phyloP scores from a whole-genome alignment of 805 yeast genomes.

The Tetrapisispora taiwanensis region DNA sequence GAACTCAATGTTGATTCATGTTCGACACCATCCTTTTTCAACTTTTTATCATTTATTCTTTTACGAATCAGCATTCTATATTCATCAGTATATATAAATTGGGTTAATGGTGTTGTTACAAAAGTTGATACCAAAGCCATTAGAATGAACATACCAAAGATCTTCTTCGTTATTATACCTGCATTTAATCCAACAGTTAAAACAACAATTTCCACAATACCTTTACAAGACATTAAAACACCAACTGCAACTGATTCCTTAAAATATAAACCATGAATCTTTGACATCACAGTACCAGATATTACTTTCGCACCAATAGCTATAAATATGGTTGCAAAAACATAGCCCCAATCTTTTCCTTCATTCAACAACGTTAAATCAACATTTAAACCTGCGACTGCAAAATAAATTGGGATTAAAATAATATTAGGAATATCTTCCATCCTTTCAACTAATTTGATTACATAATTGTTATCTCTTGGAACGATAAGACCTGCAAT shows the following conservation, averaged over 20 bases:
- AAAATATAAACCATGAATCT: conserved; percentile 51
- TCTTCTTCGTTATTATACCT: conserved; percentile 50
- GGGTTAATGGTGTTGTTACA: conserved; percentile 67
- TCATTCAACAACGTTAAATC: conserved; percentile 52
- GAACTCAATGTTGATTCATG: not conserved
- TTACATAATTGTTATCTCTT: conserved; percentile 62
- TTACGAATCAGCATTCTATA: conserved; percentile 41
- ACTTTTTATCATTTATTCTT: not conserved
- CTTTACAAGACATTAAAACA: conserved; percentile 78
- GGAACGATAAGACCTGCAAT: conserved; percentile 69
- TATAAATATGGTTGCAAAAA: conserved; percentile 52
- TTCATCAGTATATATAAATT: conserved; percentile 48
- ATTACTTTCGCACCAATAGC: conserved; percentile 59
- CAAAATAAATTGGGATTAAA: conserved; percentile 69
- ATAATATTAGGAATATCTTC: conserved; percentile 68
- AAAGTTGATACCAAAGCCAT: conserved; percentile 77
- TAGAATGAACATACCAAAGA: conserved; percentile 70
- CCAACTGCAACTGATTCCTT: conserved; percentile 72
- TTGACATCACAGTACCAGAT: conserved; percentile 62
- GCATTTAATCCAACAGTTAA: conserved; percentile 65
- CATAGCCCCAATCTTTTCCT: conserved; percentile 73
- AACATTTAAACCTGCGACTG: conserved; percentile 65
- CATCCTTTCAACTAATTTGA: conserved; percentile 58
- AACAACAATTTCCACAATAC: conserved; percentile 78
- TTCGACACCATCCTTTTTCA: conserved; percentile 3